A percentile compares a stretch with the other conserved stretches of the same genome.
phyloP scores from a whole-genome alignment of 2,329 filamentous ascomycete genomes.

The Talaromyces sp. region DNA sequence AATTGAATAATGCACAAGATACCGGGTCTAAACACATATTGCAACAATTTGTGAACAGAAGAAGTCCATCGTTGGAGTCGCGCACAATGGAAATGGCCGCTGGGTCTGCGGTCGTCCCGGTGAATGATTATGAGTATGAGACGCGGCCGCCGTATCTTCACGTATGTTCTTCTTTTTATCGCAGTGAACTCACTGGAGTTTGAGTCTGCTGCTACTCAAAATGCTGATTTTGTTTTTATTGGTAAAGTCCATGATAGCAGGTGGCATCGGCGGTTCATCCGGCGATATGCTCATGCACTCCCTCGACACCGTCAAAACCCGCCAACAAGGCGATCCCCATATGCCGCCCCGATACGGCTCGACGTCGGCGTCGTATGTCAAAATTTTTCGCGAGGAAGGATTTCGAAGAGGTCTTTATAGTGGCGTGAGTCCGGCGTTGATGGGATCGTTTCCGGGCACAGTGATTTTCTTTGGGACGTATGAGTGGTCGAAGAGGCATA shows the following conservation, averaged over 20 bases:
- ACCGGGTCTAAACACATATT: neutral
- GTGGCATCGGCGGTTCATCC: constrained; percentile 85
- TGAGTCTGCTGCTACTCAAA: neutral
- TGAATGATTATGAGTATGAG: constrained; percentile 51
- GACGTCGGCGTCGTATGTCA: constrained; percentile 85
- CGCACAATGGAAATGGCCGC: constrained; percentile 13
- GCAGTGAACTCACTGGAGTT: neutral
- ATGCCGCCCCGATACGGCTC: constrained; percentile 90
- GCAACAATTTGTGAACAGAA: neutral
- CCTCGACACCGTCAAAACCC: constrained; percentile 95
- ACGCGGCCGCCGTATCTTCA: constrained; percentile 62
- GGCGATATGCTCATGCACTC: constrained; percentile 99
- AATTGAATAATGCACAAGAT: constrained; percentile 13
- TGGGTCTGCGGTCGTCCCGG: constrained; percentile 1
- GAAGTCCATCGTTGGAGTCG: neutral
- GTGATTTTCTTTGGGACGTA: constrained; percentile 95
- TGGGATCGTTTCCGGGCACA: constrained; percentile 90
- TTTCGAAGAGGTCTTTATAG: constrained; percentile 82
- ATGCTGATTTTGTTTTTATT: neutral
- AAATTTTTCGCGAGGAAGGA: constrained; percentile 89
- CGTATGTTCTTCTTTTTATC: constrained; percentile 45
- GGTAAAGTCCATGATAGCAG: constrained; percentile 83
- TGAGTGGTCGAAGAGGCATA: constrained; percentile 85
- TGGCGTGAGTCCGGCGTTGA: constrained; percentile 85
- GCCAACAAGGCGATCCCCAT: constrained; percentile 93